Evolutionary conservation across 2,329 filamentous ascomycete species (phyloP).

Genomic region (Graphium sp.): DNA sequence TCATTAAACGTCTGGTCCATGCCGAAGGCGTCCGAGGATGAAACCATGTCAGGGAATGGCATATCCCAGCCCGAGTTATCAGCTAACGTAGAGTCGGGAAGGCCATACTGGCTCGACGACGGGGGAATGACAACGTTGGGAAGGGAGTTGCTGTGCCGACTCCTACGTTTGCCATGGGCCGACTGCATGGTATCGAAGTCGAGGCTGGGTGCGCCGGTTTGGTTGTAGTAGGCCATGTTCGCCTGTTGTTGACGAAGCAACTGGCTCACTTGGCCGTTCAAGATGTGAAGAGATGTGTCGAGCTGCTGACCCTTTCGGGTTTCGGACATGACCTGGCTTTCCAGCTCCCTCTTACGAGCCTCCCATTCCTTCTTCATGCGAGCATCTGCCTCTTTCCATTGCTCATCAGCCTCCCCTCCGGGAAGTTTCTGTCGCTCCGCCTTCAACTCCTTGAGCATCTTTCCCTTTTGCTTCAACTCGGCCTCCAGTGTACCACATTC

Average conservation of each 20-base stretch:
- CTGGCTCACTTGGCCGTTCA: conserved; percentile 17
- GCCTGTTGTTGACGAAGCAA: conserved; percentile 22
- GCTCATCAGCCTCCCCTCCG: conserved; percentile 43
- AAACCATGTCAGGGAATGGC: neutral
- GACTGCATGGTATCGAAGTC: conserved; percentile 21
- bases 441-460: conserved; percentile 56
- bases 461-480: conserved; percentile 48
- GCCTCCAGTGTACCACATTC: conserved; percentile 50
- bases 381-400: conserved; percentile 31
- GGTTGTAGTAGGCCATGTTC: conserved; percentile 24
- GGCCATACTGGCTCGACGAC: conserved; percentile 21
- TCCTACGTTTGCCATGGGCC: conserved; percentile 27
- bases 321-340: conserved; percentile 28
- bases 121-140: conserved; percentile 20
- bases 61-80: neutral
- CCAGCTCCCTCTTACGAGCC: conserved; percentile 31
- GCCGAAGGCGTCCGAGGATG: conserved; percentile 5
- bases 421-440: conserved; percentile 48
- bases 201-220: conserved; percentile 22
- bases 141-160: conserved; percentile 28
- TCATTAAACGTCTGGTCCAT: conserved; percentile 33
- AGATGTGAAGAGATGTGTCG: conserved; percentile 13
- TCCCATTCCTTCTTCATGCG: conserved; percentile 40
- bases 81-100: conserved; percentile 24
- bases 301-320: conserved; percentile 17